Base-by-base conservation (phyloP, 129 eudicot species). In the Deinandra increscens region DNA sequence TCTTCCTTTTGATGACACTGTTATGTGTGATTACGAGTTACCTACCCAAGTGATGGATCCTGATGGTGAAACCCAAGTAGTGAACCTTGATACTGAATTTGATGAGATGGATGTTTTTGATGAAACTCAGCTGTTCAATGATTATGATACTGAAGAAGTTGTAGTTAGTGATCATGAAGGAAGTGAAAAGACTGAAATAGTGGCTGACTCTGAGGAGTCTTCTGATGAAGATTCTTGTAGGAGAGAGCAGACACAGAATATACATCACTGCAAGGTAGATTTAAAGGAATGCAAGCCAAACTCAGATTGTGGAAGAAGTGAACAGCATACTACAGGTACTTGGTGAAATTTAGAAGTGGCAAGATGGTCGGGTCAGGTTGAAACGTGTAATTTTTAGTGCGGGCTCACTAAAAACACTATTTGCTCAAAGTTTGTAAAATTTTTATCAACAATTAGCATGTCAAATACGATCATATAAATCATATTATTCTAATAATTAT, bases 31-130 rank as follows among this genome's bases (percentile, higher is more conserved):
- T 69, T 90, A 87, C 46, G 95, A 70, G n/a, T 85, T 78, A 72
- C 84, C 78, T 46, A 86, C 88, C 29, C 88, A 86, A 75, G 18
- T 68, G 60, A 20, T 80, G 83, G 75, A 84, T 61, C 74, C 38
- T 41, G 80, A 54, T 60, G 75, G 67, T 39, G 88, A 84, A 65
- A 84, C 83, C 37, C 85, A 84, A 76, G 81, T 70, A 41, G 15
- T 79, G 73, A 78, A 88, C 78, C 65, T 80, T 75, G 90, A 76
- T 31, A 77, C 67, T 60, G 91, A 81, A 68, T 73, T 85, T 37
- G 94, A 85, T 62, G 81, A 63, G 26, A 43, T 85, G 59, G 91
- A 87, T 55, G 22, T 70, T 42, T 18, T 68, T 22, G 79, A 76
- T 66, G 84, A 55, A 44, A 82, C 90, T 54, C 85, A 90, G 79